These are phyloP conservation scores for Rhododendron williamsianum DNA, from an alignment of 148 eudicot genomes.

Conservation along the genomic window DNA sequence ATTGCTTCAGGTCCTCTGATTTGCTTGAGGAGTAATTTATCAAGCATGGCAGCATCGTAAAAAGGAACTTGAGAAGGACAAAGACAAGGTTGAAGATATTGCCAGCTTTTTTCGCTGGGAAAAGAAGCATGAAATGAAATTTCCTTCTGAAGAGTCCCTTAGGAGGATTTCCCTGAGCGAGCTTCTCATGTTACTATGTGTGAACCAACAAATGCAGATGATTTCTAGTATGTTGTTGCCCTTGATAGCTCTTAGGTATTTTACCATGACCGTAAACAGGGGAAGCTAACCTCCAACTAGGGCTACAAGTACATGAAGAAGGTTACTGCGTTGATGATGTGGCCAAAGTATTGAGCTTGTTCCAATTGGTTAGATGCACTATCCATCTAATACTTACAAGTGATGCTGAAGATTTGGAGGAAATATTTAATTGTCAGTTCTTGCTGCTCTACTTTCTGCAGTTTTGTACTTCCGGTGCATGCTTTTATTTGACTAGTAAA, in stretches of 20 bases:
- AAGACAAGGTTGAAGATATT: not conserved
- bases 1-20: not conserved
- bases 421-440: not conserved
- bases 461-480: not conserved
- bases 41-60: not conserved
- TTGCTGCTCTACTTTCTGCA: not conserved
- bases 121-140: not conserved
- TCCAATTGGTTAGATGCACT: not conserved
- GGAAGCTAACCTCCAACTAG: not conserved
- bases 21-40: not conserved
- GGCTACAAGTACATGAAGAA: not conserved
- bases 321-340: not conserved
- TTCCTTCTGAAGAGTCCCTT: not conserved
- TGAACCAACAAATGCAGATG: not conserved
- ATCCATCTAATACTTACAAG: not conserved
- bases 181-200: not conserved
- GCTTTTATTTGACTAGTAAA: not conserved
- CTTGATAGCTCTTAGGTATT: not conserved
- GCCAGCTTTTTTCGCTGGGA: not conserved
- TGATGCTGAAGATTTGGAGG: not conserved
- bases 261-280: not conserved
- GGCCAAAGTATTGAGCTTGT: not conserved
- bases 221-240: not conserved
- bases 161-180: not conserved
- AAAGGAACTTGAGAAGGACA: not conserved